Evolutionary conservation across 2,329 filamentous ascomycete species (phyloP).

Genomic region (Cadophora sp.): DNA sequence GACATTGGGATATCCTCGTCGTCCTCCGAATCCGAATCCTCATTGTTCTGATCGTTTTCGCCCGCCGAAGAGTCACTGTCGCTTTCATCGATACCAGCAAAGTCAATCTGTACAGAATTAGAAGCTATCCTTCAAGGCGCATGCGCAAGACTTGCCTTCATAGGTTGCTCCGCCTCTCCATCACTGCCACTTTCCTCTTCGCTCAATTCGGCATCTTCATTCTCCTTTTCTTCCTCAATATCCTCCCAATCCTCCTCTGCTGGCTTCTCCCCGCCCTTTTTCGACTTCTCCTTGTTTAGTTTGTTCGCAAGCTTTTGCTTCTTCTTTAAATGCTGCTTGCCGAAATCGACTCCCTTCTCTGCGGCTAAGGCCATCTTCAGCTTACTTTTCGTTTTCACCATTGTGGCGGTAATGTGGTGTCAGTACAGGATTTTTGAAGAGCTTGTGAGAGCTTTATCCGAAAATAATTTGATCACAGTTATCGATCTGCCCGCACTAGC

Average conservation of each 20-base stretch:
- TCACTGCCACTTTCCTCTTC: constrained; percentile 48
- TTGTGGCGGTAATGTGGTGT: constrained; percentile 33
- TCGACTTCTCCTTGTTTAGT: constrained; percentile 57
- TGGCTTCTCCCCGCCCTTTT: constrained; percentile 45
- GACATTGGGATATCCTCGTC: constrained; percentile 90
- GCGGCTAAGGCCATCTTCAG: constrained; percentile 61
- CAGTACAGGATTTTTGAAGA: constrained; percentile 8
- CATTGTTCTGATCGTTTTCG: constrained; percentile 50
- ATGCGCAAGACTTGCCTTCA: constrained; percentile 31
- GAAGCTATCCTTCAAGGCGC: background rate
- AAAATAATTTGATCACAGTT: constrained; percentile 19
- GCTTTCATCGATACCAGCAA: constrained; percentile 64
- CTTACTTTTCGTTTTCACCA: constrained; percentile 51
- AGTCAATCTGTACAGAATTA: constrained; percentile 51
- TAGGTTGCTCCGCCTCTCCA: constrained; percentile 40
- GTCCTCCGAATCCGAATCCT: constrained; percentile 68
- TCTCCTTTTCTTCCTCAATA: constrained; percentile 46
- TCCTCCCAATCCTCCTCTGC: constrained; percentile 50
- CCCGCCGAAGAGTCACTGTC: constrained; percentile 62
- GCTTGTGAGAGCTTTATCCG: constrained; percentile 18
- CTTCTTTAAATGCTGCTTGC: constrained; percentile 51
- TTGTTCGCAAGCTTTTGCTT: constrained; percentile 50
- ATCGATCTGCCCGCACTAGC: background rate
- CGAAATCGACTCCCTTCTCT: constrained; percentile 60
- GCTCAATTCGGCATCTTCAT: constrained; percentile 36